phyloP scores from a whole-genome alignment of 2,329 filamentous ascomycete genomes.

The Grosmannia penicillata region DNA sequence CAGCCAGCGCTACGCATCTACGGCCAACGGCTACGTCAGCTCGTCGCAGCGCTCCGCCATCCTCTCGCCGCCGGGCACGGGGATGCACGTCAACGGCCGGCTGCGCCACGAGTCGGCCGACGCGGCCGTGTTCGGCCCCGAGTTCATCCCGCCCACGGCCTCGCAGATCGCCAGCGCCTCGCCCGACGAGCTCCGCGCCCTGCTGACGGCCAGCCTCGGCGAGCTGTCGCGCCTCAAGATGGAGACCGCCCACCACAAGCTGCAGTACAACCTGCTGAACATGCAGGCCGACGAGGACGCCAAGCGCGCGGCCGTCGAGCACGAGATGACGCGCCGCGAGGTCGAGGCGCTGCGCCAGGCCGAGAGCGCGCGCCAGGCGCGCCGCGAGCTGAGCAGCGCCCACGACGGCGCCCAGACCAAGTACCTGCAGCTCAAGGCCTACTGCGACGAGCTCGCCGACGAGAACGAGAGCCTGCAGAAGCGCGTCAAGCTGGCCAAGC shows the following conservation, averaged over 20 bases:
- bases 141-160: constrained; percentile 31
- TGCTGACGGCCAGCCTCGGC: constrained; percentile 38
- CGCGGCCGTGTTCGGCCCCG: constrained; percentile 14
- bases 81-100: constrained; percentile 16
- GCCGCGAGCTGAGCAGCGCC: constrained; percentile 29
- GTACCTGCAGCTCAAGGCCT: constrained; percentile 47
- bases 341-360: constrained; percentile 68
- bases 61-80: constrained; percentile 39
- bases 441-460: constrained; percentile 50
- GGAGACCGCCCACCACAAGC: constrained; percentile 76
- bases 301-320: constrained; percentile 78
- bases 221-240: constrained; percentile 54
- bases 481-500: constrained; percentile 59
- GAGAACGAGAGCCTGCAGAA: constrained; percentile 50
- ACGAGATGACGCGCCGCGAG: constrained; percentile 80
- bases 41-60: constrained; percentile 30
- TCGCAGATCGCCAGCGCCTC: constrained; percentile 37
- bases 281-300: constrained; percentile 75
- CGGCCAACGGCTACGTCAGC: constrained; percentile 14
- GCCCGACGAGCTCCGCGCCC: constrained; percentile 38
- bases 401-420: constrained; percentile 38
- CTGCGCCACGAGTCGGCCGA: constrained; percentile 8
- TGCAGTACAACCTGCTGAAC: constrained; percentile 73
- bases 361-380: constrained; percentile 51
- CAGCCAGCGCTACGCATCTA: background rate